phyloP scores from a whole-genome alignment of 2,329 filamentous ascomycete species.

The Pseudogymnoascus sp. region DNA sequence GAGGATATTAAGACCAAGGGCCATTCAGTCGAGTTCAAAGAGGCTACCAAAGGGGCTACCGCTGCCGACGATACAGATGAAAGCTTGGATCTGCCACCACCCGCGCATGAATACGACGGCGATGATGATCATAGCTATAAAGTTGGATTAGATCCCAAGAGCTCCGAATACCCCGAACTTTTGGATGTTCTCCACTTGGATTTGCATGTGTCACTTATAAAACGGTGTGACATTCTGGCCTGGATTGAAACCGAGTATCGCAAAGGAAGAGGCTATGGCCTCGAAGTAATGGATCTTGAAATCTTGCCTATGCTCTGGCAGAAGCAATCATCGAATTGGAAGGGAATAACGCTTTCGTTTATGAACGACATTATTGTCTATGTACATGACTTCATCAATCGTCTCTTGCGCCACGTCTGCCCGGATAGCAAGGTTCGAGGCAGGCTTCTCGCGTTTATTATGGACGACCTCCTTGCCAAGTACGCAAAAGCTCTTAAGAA shows the following conservation, averaged over 20 bases:
- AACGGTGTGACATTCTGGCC: not conserved
- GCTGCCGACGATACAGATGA: not conserved
- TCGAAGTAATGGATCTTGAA: not conserved
- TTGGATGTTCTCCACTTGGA: not conserved
- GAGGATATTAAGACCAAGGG: not conserved
- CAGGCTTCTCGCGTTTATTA: conserved; percentile 26
- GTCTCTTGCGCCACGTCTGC: conserved; percentile 13
- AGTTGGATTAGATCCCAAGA: not conserved
- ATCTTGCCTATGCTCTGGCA: conserved; percentile 21
- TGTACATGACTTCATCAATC: conserved; percentile 39
- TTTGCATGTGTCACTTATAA: not conserved
- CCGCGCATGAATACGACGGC: not conserved
- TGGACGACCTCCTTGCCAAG: conserved; percentile 28
- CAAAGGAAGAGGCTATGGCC: conserved; percentile 1
- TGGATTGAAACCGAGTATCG: conserved; percentile 9
- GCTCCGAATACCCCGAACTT: not conserved
- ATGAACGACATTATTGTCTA: conserved; percentile 41
- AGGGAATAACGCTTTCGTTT: conserved; percentile 37
- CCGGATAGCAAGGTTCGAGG: conserved; percentile 35
- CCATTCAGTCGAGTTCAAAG: conserved; percentile 4
- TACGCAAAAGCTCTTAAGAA: conserved; percentile 43
- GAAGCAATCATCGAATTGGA: conserved; percentile 47
- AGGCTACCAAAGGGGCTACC: not conserved
- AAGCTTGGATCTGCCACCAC: not conserved
- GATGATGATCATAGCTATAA: not conserved